These are phyloP conservation scores for Mortierella claussenii DNA, from an alignment of 192 early-diverging fungal species.

Conservation along the genomic window DNA sequence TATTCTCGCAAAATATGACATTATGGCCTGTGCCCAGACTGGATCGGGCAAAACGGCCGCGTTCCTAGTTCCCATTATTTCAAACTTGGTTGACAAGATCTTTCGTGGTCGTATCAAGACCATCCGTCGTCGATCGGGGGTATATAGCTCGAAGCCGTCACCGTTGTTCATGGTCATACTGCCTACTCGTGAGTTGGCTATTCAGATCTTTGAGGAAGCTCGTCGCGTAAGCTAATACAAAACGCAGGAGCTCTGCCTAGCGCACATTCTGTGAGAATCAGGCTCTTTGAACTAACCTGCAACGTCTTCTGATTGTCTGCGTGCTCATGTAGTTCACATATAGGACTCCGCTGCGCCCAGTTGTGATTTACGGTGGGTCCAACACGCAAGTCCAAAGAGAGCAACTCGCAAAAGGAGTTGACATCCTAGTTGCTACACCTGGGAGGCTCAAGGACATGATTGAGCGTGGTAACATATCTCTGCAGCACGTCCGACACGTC, in stretches of 20 bases:
- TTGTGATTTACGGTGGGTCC: constrained; percentile 94
- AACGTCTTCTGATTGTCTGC: constrained; percentile 28
- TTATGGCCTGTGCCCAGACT: constrained; percentile 92
- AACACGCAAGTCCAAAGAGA: constrained; percentile 79
- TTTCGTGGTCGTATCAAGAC: constrained; percentile 22
- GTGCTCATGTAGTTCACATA: constrained; percentile 9
- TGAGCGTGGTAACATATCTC: constrained; percentile 80
- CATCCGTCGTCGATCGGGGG: constrained; percentile 39
- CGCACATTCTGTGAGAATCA: neutral
- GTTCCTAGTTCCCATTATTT: constrained; percentile 82
- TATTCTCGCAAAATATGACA: constrained; percentile 69
- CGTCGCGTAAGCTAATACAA: constrained; percentile 61
- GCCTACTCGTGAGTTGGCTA: constrained; percentile 84
- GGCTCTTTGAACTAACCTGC: neutral
- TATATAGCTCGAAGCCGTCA: constrained; percentile 56
- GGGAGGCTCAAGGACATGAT: constrained; percentile 93
- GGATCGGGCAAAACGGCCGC: constrained; percentile 85
- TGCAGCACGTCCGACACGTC: constrained; percentile 74
- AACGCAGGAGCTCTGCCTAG: too few species aligned
- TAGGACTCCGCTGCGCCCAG: constrained; percentile 45
- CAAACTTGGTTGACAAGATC: constrained; percentile 67
- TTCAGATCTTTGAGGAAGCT: constrained; percentile 87
- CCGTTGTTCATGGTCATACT: constrained; percentile 78
- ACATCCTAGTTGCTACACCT: constrained; percentile 93
- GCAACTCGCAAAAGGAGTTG: constrained; percentile 88